Evolutionary conservation across 805 yeast species (phyloP), one percentile per base, ranked within the genome.

Genomic region (Wickerhamomyces subpelliculosus): DNA sequence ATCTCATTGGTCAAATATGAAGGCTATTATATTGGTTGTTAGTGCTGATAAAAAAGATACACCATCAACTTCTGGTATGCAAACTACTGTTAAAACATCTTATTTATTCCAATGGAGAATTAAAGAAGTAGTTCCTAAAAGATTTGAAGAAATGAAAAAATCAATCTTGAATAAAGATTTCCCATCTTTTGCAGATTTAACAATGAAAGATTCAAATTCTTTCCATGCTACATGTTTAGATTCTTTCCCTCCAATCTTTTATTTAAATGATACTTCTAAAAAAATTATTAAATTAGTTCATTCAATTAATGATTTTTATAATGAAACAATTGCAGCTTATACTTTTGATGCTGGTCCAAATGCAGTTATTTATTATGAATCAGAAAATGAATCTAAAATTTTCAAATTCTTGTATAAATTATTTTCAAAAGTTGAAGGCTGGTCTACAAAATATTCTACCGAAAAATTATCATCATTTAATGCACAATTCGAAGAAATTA

Each of bases 331-430:
- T 39, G 98, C 96, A 11, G 97, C 97, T 27, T 93, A 93, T 63
- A 93, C 99, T 2, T 93, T 84, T 56, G 99, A 93, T 62, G 99
- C 99, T 24, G 99, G 99, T 57, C 98, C 99, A 62, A 93, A 93
- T 64, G 96, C 97, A 17, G 99, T 93, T 32, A 74, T 93, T 44
- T 93, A 93, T 66, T 93, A 93, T 58, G 78, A 81, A 57, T 73
- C 73, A 47, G 69, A 78, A 53, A 75, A 90, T 62, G 96, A 88
- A 62, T 51, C 64, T n/a, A 70, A 67, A 44, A 79, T 93, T 7
- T 72, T 90, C 49, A 80, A 88, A 4, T 69, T 85, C 47, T 64
- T 93, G 42, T 67, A 80, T 60, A 66, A 70, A 40, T 70, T 75
- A 46, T 80, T 87, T 54, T 61, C 62, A 35, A 53, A 70, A 35